Evolutionary conservation across 192 early-diverging fungal species (phyloP).

Genomic region (Lobosporangium transversale): DNA sequence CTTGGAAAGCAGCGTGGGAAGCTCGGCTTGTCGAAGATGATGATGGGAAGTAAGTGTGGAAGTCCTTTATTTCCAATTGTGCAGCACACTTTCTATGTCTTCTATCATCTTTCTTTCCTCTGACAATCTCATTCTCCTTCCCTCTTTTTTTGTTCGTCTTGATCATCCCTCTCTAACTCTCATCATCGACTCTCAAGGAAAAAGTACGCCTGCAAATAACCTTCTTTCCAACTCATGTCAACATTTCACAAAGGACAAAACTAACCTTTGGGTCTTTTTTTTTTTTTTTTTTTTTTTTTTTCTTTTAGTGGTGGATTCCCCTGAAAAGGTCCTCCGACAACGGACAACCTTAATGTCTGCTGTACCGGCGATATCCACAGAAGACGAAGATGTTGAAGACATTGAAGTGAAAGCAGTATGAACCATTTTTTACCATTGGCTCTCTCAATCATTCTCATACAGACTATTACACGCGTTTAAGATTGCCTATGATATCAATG

Average conservation of each 20-base stretch:
- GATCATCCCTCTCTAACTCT: no score
- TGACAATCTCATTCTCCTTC: neutral
- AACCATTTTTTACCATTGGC: neutral
- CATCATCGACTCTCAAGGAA: no score
- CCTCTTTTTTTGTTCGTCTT: neutral
- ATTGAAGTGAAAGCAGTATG: slow-evolving; percentile 24
- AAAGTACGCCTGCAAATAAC: no score
- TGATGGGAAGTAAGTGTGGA: neutral
- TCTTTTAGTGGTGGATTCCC: slow-evolving; percentile 13
- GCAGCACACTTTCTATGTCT: neutral
- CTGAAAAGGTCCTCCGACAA: slow-evolving; percentile 28
- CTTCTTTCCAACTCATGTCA: neutral
- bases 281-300: neutral
- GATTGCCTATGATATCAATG: no score
- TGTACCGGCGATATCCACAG: neutral
- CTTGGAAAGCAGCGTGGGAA: no score
- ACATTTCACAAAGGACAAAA: no score
- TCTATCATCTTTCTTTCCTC: neutral
- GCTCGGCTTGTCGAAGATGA: no score
- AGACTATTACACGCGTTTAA: no score
- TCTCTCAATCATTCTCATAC: neutral
- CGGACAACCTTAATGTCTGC: slow-evolving; percentile 6
- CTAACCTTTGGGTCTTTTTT: neutral
- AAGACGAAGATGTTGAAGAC: neutral
- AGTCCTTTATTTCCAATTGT: no score